A percentile compares a stretch with the other conserved stretches of the same genome.
Evolutionary conservation across 371 early-diverging fungal species (phyloP).

Genomic region (Apophysomyces trapeziformis): DNA sequence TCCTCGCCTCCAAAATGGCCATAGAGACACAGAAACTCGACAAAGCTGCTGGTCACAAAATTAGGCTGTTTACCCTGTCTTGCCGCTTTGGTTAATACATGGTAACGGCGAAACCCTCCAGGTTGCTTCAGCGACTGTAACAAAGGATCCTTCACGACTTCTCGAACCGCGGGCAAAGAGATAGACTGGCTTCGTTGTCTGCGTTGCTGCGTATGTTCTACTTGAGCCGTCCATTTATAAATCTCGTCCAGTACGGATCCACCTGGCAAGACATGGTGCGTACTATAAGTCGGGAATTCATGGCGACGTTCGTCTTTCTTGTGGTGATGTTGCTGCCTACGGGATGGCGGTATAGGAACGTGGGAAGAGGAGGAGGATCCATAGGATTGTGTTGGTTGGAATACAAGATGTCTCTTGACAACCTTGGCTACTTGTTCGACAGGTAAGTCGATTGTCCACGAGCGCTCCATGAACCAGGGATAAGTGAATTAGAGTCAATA

Average conservation of each 20-base stretch:
- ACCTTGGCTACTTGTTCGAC: constrained; percentile 75
- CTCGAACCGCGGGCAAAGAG: constrained; percentile 52
- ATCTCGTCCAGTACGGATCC: constrained; percentile 88
- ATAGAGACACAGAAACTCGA: constrained; percentile 92
- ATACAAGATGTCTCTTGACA: constrained; percentile 72
- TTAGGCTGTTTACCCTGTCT: constrained; percentile 70
- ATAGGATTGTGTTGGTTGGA: constrained; percentile 36
- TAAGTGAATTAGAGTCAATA: not conserved
- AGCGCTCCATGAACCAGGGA: constrained; percentile 39
- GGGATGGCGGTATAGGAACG: constrained; percentile 32
- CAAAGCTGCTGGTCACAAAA: constrained; percentile 86
- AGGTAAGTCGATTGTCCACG: constrained; percentile 61
- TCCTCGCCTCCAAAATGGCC: constrained; percentile 97
- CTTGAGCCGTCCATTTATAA: constrained; percentile 90
- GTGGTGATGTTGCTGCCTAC: constrained; percentile 25
- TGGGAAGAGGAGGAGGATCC: constrained; percentile 31
- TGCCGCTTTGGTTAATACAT: constrained; percentile 75
- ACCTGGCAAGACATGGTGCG: constrained; percentile 60
- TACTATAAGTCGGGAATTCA: constrained; percentile 31
- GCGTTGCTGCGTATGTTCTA: constrained; percentile 61
- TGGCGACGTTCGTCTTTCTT: constrained; percentile 28
- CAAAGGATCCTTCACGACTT: constrained; percentile 40
- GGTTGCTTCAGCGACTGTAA: constrained; percentile 65
- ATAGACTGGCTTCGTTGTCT: constrained; percentile 60
- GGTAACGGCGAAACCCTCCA: constrained; percentile 90